Percentiles rank a stretch among this genome's conserved stretches.
phyloP scores from a whole-genome alignment of 345 rosid genomes.

The Citrus hindsii region DNA sequence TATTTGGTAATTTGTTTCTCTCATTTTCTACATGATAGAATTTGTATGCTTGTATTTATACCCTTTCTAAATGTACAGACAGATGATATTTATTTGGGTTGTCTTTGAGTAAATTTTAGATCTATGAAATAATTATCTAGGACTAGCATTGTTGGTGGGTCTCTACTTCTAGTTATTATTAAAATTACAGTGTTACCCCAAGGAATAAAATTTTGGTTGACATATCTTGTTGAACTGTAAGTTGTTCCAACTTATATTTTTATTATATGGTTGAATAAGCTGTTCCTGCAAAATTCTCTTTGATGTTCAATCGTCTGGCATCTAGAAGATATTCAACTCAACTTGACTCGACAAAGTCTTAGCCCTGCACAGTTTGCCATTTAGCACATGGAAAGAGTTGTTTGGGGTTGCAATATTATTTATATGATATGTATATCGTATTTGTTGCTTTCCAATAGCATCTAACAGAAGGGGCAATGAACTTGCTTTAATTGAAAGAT shows the following conservation, averaged over 20 bases:
- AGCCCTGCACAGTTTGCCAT: background rate
- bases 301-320: background rate
- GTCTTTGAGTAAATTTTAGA: background rate
- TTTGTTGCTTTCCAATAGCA: background rate
- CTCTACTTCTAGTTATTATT: background rate
- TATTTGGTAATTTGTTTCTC: constrained; percentile 51
- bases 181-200: background rate
- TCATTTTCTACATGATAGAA: background rate
- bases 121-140: background rate
- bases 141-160: background rate
- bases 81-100: background rate
- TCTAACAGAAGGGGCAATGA: background rate
- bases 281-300: background rate
- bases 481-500: background rate
- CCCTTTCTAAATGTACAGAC: background rate
- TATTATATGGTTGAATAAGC: background rate
- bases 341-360: background rate
- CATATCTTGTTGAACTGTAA: background rate
- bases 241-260: background rate
- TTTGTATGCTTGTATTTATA: background rate
- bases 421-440: background rate
- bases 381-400: background rate
- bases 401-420: background rate
- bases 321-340: background rate
- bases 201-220: background rate